Percentiles rank a stretch among this genome's conserved stretches.
Conservation (phyloP, 1,139 yeast species). For the Suhomyces terraborum region DNA sequence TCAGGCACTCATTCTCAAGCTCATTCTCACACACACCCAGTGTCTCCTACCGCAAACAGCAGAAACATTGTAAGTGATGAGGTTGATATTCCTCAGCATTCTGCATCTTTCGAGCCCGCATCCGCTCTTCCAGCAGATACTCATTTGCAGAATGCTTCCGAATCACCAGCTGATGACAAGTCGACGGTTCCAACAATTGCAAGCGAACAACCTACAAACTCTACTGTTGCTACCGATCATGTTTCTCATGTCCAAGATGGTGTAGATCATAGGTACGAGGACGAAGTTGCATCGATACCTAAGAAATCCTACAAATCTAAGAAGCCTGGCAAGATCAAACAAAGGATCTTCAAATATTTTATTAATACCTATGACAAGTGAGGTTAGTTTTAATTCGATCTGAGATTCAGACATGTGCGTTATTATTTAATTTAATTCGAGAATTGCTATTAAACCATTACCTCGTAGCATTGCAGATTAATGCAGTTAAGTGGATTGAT, state of each 20-base stretch:
- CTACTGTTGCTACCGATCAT: constrained; percentile 18
- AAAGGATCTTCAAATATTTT: constrained; percentile 39
- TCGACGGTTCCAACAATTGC: constrained; percentile 16
- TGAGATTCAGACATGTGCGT: constrained; percentile 1
- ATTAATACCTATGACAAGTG: constrained; percentile 32
- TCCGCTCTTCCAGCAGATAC: constrained; percentile 1
- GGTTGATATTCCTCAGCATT: background rate
- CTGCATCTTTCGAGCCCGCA: background rate
- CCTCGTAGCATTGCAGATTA: background rate
- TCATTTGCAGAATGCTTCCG: background rate
- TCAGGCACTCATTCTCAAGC: background rate
- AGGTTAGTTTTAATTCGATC: background rate
- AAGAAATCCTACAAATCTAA: constrained; percentile 11
- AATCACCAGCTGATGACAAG: constrained; percentile 14
- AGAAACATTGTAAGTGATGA: background rate
- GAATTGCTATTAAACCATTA: background rate
- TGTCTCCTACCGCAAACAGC: too few relatives aligned
- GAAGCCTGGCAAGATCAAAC: constrained; percentile 31
- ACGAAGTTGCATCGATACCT: constrained; percentile 7
- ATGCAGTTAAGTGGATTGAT: background rate
- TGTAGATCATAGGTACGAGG: constrained; percentile 1
- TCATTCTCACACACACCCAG: background rate
- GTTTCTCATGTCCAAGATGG: constrained; percentile 8
- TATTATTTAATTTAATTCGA: constrained; percentile 1
- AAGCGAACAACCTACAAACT: constrained; percentile 17